A percentile compares a stretch with the other conserved stretches of the same genome.
phyloP scores from a whole-genome alignment of 2,329 filamentous ascomycete genomes.

The Dactylellina cionopaga region DNA sequence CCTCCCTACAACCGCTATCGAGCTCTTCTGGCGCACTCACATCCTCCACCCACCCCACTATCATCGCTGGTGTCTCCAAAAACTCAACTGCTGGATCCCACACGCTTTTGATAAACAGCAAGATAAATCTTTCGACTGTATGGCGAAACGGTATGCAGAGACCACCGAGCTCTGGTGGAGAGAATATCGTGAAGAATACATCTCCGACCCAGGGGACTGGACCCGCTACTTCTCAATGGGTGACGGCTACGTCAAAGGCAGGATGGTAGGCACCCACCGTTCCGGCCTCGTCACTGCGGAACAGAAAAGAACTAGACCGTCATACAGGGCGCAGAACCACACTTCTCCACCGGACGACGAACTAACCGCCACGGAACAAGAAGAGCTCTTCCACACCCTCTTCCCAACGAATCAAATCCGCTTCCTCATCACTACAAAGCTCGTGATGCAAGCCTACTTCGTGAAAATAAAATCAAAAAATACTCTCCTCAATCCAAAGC shows the following conservation, averaged over 20 bases:
- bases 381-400: conserved; percentile 42
- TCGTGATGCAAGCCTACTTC: conserved; percentile 1
- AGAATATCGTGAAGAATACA: conserved; percentile 40
- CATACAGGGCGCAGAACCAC: conserved; percentile 25
- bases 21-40: conserved; percentile 42
- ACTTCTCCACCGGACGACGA: neutral
- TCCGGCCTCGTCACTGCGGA: conserved; percentile 21
- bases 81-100: conserved; percentile 25
- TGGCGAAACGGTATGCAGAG: conserved; percentile 22
- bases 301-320: conserved; percentile 9
- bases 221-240: conserved; percentile 25
- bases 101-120: conserved; percentile 27
- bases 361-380: conserved; percentile 23
- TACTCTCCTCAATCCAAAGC: neutral
- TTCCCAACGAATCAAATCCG: conserved; percentile 23
- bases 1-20: conserved; percentile 38
- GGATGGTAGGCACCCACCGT: conserved; percentile 13
- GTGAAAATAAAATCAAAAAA: neutral
- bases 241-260: conserved; percentile 16
- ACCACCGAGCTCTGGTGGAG: conserved; percentile 41
- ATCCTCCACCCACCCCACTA: conserved; percentile 42
- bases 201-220: conserved; percentile 10
- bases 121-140: conserved; percentile 9
- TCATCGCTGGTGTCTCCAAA: conserved; percentile 40
- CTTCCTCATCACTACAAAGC: conserved; percentile 30